phyloP scores from a whole-genome alignment of 1,284 basidiomycete genomes.

The Cutaneotrichosporon sp. region DNA sequence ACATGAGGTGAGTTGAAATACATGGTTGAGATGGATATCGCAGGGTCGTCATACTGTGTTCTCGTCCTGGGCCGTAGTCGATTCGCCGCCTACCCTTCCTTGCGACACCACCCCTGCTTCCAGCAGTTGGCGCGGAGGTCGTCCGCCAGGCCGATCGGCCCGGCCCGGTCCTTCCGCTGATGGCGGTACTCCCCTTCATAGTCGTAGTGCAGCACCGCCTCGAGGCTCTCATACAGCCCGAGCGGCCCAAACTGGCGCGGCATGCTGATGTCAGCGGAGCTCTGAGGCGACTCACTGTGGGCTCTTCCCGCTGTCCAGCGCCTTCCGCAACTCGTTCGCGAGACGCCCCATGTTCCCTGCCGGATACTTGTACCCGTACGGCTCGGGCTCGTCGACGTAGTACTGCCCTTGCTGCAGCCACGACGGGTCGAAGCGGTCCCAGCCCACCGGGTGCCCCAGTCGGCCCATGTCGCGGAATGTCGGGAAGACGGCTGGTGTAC shows the following conservation, averaged over 20 bases:
- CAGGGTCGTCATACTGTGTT: too few species aligned
- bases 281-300: neutral
- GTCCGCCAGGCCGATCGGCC: neutral
- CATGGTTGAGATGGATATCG: too few species aligned
- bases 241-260: neutral
- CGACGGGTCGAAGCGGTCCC: neutral
- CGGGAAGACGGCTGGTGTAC: neutral
- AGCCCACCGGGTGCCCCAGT: neutral
- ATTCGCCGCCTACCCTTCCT: too few species aligned
- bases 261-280: neutral
- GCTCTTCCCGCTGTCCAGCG: neutral
- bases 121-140: constrained; percentile 3
- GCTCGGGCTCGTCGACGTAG: neutral
- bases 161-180: neutral
- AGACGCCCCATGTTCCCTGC: neutral
- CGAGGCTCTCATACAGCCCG: neutral
- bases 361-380: neutral
- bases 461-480: neutral
- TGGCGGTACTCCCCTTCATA: neutral
- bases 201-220: neutral
- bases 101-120: neutral
- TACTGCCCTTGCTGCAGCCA: neutral
- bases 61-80: too few species aligned
- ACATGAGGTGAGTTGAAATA: too few species aligned
- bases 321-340: neutral